Percentiles rank a stretch among this genome's conserved stretches.
Evolutionary conservation across 331 rosid species (phyloP).

Genomic region (Rhamnella rubrinervis): DNA sequence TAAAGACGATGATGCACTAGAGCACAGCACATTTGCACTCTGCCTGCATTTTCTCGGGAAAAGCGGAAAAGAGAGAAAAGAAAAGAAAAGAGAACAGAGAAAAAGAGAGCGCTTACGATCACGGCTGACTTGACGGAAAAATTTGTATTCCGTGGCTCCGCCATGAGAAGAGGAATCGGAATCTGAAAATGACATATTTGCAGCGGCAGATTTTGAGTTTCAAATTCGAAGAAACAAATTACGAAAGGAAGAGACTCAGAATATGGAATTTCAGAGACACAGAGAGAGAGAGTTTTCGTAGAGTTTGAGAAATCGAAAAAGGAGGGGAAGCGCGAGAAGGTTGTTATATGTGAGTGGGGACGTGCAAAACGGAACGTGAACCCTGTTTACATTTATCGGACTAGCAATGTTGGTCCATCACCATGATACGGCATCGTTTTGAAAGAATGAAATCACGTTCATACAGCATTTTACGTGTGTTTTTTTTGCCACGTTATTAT

Average conservation of each 20-base stretch:
- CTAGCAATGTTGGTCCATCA: neutral
- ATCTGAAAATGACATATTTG: constrained; percentile 84
- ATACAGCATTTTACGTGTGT: too few relatives aligned
- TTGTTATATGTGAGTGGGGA: constrained; percentile 29
- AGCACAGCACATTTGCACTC: neutral
- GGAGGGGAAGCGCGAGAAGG: constrained; percentile 37
- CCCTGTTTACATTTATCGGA: constrained; percentile 45
- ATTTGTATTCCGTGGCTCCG: constrained; percentile 58
- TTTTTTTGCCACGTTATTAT: too few relatives aligned
- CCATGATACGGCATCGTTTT: neutral
- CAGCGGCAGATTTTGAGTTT: constrained; percentile 18
- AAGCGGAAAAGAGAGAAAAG: neutral
- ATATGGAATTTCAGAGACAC: constrained; percentile 16
- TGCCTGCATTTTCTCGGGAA: constrained; percentile 22
- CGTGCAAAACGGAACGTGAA: constrained; percentile 44
- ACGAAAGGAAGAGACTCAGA: constrained; percentile 7
- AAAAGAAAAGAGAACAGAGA: neutral
- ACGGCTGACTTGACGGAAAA: constrained; percentile 70
- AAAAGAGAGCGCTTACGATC: constrained; percentile 51
- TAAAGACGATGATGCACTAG: too few relatives aligned
- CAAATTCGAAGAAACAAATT: neutral
- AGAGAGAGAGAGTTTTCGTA: constrained; percentile 15
- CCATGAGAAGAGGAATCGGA: constrained; percentile 58
- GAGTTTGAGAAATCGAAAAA: constrained; percentile 21
- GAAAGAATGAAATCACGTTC: too few relatives aligned